These are phyloP conservation scores for Xylariaceae sp. DNA, from an alignment of 2,329 filamentous ascomycete genomes.

Conservation along the genomic window DNA sequence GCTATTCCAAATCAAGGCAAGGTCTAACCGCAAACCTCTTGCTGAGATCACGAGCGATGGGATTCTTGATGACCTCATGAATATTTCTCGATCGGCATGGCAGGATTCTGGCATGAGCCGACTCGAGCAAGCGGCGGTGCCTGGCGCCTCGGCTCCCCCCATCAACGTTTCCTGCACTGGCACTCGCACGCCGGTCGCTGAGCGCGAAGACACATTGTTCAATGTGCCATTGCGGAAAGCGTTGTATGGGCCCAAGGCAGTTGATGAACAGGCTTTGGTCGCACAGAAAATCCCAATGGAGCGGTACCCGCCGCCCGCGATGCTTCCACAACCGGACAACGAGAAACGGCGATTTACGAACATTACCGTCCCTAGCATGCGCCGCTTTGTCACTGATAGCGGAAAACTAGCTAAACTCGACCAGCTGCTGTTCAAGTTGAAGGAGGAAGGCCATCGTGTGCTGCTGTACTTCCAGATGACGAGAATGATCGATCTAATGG, in stretches of 20 bases:
- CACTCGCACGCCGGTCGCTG: slow-evolving; percentile 59
- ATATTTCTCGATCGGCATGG: slow-evolving; percentile 70
- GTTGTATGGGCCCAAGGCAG: slow-evolving; percentile 66
- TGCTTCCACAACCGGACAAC: slow-evolving; percentile 78
- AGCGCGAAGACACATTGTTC: slow-evolving; percentile 77
- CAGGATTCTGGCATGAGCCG: slow-evolving; percentile 71
- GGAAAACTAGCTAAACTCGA: slow-evolving; percentile 95
- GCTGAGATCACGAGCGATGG: slow-evolving; percentile 73
- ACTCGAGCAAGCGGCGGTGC: slow-evolving; percentile 79
- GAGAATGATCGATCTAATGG: slow-evolving; percentile 98
- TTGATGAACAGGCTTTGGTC: slow-evolving; percentile 76
- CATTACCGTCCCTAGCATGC: slow-evolving; percentile 94
- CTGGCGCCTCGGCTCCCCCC: slow-evolving; percentile 81
- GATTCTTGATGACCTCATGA: slow-evolving; percentile 74
- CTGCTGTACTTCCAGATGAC: slow-evolving; percentile 99
- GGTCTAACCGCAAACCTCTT: slow-evolving; percentile 67
- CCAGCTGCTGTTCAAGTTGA: slow-evolving; percentile 82
- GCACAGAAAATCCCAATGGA: slow-evolving; percentile 69
- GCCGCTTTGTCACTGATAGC: slow-evolving; percentile 94
- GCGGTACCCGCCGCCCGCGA: slow-evolving; percentile 62
- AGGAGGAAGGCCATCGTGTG: slow-evolving; percentile 90
- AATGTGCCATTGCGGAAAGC: slow-evolving; percentile 74
- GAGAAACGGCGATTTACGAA: slow-evolving; percentile 85
- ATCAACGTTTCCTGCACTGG: slow-evolving; percentile 79
- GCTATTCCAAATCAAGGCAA: slow-evolving; percentile 78